Conservation (phyloP, 495 filamentous ascomycete species). For the Neurospora sublineolata region DNA sequence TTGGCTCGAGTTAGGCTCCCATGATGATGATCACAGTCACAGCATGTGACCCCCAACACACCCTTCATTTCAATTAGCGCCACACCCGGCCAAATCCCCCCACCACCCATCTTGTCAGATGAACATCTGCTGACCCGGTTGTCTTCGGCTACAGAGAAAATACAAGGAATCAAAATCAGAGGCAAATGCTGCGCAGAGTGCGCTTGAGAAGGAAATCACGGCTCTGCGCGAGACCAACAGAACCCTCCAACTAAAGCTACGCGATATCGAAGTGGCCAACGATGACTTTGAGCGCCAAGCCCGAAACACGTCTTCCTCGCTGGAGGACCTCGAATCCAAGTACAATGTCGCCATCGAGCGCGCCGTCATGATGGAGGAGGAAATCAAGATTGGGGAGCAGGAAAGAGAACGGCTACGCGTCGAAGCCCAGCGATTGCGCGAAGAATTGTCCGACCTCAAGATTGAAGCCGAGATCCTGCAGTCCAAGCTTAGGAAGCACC, state of each 20-base stretch:
- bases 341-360: conserved; percentile 91
- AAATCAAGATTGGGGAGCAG: conserved; percentile 78
- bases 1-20: background rate
- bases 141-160: conserved; percentile 53
- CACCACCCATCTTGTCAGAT: background rate
- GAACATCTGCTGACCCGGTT: background rate
- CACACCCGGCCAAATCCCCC: conserved; percentile 1
- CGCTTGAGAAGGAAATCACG: conserved; percentile 92
- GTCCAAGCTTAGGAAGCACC: conserved; percentile 69
- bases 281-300: conserved; percentile 97
- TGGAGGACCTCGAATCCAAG: conserved; percentile 94
- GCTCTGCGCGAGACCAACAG: conserved; percentile 73
- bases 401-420: conserved; percentile 82
- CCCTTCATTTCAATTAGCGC: background rate
- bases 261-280: conserved; percentile 95
- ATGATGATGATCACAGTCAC: background rate
- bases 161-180: conserved; percentile 91
- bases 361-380: conserved; percentile 85
- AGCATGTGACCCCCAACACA: background rate
- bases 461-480: conserved; percentile 90
- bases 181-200: conserved; percentile 67
- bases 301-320: conserved; percentile 81
- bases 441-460: conserved; percentile 85
- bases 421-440: conserved; percentile 73
- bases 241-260: conserved; percentile 65